These are phyloP conservation scores for Xylaria grammica DNA, from an alignment of 495 filamentous ascomycete species.

Conservation along the genomic window DNA sequence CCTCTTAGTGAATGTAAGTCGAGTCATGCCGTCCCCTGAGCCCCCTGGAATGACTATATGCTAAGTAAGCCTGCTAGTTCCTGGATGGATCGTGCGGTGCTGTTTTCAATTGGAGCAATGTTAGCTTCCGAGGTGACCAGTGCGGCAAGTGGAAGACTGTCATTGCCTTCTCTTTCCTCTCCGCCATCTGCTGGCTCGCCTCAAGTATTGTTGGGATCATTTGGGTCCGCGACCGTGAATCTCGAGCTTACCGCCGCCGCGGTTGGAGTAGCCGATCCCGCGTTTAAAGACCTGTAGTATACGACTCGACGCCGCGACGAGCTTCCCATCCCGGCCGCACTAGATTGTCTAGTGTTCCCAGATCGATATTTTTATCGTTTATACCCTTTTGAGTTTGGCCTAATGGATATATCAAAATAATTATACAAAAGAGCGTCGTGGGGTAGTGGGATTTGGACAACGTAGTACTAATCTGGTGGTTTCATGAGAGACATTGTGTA, in stretches of 20 bases:
- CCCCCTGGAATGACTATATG: conserved; percentile 11
- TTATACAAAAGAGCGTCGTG: background rate
- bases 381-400: background rate
- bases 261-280: conserved; percentile 47
- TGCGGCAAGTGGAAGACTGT: conserved; percentile 70
- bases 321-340: background rate
- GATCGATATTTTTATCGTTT: background rate
- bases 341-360: background rate
- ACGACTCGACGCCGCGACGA: background rate
- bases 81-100: conserved; percentile 58
- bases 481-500: background rate
- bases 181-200: conserved; percentile 69
- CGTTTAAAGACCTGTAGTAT: conserved; percentile 37
- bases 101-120: conserved; percentile 90
- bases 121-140: conserved; percentile 70
- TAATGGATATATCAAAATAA: background rate
- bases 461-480: background rate
- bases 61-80: conserved; percentile 28
- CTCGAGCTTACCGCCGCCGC: conserved; percentile 40
- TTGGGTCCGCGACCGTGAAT: conserved; percentile 47
- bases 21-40: background rate
- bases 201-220: conserved; percentile 58
- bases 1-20: conserved; percentile 60
- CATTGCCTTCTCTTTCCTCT: conserved; percentile 70
- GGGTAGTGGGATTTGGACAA: background rate